Conservation (phyloP, 1,139 yeast genomes). For the Fermentozyma sake region DNA sequence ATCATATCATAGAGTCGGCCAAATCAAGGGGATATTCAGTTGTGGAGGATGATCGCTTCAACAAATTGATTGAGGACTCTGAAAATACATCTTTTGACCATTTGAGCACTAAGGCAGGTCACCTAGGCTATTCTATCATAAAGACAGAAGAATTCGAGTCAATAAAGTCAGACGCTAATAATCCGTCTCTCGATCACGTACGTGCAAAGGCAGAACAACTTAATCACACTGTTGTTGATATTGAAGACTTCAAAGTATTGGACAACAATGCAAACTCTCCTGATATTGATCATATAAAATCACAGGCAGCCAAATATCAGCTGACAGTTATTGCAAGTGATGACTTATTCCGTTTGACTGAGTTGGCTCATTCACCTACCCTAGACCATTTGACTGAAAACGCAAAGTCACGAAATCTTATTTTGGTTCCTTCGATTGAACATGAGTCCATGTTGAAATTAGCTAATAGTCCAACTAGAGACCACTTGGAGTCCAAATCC, state of each 20-base stretch:
- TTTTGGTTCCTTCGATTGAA: slow-evolving; percentile 8
- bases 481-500: slow-evolving; percentile 32
- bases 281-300: slow-evolving; percentile 9
- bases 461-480: slow-evolving; percentile 16
- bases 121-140: slow-evolving; percentile 11
- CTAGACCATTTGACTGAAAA: slow-evolving; percentile 17
- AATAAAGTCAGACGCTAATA: slow-evolving; percentile 10
- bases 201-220: slow-evolving; percentile 11
- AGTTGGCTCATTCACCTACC: slow-evolving; percentile 10
- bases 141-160: slow-evolving; percentile 11
- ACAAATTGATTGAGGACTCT: slow-evolving; percentile 10
- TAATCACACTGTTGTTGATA: slow-evolving; percentile 16
- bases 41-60: slow-evolving; percentile 11
- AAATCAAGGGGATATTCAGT: slow-evolving; percentile 11
- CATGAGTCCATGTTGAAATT: slow-evolving; percentile 13
- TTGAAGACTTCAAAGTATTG: slow-evolving; percentile 10
- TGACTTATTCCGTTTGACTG: slow-evolving; percentile 4
- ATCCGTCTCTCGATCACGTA: slow-evolving; percentile 21
- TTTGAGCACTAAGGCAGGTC: no score
- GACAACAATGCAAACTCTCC: slow-evolving; percentile 11
- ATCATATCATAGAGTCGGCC: no score
- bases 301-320: slow-evolving; percentile 3
- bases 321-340: slow-evolving; percentile 4
- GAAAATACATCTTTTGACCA: no score
- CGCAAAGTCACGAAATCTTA: slow-evolving; percentile 16